Evolutionary conservation across 2,329 filamentous ascomycete genomes (phyloP), one percentile per base, ranked within the genome.

Genomic region (Neopestalotiopsis sp.): DNA sequence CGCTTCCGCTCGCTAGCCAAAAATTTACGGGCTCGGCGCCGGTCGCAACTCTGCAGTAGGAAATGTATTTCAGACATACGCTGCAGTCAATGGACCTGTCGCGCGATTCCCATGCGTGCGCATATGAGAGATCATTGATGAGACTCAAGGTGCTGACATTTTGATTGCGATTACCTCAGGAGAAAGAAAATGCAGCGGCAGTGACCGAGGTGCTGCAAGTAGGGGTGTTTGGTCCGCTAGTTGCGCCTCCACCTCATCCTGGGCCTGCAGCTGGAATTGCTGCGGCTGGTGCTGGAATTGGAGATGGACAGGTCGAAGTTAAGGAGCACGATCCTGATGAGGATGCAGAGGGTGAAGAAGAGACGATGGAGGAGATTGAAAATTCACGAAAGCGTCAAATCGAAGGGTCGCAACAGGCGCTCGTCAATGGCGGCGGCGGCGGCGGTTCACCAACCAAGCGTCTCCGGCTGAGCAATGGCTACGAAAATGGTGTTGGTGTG

Each of bases 381-480:
- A 81, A 81, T 72, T 81, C 82, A 70, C 83, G 86, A 74, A 89
- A 90, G 78, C 85, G 87, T 70, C 80, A 81, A 74, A 77, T 81
- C 71, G 83, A 85, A 74, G 78, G 75, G 69, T 77, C 80, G 70
- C 83, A 83, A 68, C 81, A 84, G 71, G 81, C 82, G 72, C 78
- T 79, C 67, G 77, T 84, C 74, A 79, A 83, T 73, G 87, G 88
- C 34, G 34, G 34, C 34, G 34, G 34, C 34, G 34, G 34, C 34
- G 34, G 34, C 80, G 88, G 85, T 66, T 89, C 88, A 68, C 85
- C 87, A 65, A 80, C 83, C 72, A 91, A 91, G 81, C 84, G 88
- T 75, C 84, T 83, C 73, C 84, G 86, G 75, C 83, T 91, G 75
- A 89, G 85, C 81, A 90, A 90, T 82, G 88, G 88, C 77, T 87